Evolutionary conservation across 495 filamentous ascomycete genomes (phyloP).

Genomic region (Trichoderma reesei): DNA sequence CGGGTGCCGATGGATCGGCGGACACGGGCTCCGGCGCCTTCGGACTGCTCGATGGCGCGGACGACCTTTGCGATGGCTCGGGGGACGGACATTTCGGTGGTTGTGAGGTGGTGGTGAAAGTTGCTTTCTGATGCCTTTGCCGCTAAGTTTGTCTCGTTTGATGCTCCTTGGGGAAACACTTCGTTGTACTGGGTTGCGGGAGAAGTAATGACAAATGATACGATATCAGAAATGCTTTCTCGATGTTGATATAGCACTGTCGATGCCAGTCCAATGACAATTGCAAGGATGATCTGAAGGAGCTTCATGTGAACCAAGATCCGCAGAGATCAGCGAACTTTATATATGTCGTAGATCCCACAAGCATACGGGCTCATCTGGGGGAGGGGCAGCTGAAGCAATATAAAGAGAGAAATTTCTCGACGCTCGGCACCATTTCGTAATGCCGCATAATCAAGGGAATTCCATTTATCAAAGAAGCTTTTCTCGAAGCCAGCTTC

Average conservation of each 20-base stretch:
- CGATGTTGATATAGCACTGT: constrained; percentile 23
- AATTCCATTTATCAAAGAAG: background rate
- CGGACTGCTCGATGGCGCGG: constrained; percentile 74
- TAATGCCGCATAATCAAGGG: background rate
- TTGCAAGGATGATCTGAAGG: constrained; percentile 23
- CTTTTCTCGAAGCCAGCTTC: background rate
- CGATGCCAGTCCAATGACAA: constrained; percentile 31
- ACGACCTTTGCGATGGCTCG: constrained; percentile 73
- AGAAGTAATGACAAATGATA: background rate
- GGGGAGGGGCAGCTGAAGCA: too few species aligned
- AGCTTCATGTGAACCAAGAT: constrained; percentile 21
- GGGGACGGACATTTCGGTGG: constrained; percentile 52
- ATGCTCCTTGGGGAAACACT: background rate
- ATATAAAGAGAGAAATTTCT: constrained; percentile 14
- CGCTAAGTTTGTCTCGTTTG: background rate
- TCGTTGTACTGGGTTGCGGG: background rate
- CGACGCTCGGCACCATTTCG: background rate
- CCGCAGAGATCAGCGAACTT: background rate
- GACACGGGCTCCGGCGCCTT: constrained; percentile 83
- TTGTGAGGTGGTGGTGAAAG: constrained; percentile 15
- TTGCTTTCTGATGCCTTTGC: background rate
- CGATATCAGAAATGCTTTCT: constrained; percentile 12
- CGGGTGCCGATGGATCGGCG: constrained; percentile 81
- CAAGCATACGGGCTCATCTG: too few species aligned
- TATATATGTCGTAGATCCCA: constrained; percentile 10